Percentiles rank a stretch among this genome's conserved stretches.
Conservation (phyloP, 148 eudicot species). For the Rhododendron molle region DNA sequence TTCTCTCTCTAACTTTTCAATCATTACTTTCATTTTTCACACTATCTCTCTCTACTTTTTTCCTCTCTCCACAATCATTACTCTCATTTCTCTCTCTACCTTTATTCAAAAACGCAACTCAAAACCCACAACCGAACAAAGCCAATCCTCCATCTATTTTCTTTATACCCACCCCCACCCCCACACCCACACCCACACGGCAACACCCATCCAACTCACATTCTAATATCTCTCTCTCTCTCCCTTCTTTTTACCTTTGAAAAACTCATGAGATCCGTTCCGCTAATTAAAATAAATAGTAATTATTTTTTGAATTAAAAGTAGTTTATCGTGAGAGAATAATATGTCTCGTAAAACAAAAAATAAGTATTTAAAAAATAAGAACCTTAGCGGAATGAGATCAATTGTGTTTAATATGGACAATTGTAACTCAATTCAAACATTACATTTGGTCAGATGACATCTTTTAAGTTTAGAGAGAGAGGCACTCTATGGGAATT, state of each 20-base stretch:
- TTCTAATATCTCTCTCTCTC: neutral
- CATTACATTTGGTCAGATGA: neutral
- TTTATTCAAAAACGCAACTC: too few relatives aligned
- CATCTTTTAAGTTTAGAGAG: neutral
- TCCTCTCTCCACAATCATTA: too few relatives aligned
- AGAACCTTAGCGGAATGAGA: too few relatives aligned
- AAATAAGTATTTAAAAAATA: too few relatives aligned
- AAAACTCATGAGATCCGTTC: neutral
- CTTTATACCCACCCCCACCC: neutral
- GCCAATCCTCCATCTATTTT: neutral
- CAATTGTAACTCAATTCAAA: neutral
- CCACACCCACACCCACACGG: neutral
- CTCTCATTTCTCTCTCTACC: too few relatives aligned
- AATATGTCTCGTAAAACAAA: fast-evolving
- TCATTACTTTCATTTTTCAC: too few relatives aligned
- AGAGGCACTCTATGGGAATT: neutral
- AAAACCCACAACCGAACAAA: too few relatives aligned
- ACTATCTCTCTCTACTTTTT: too few relatives aligned
- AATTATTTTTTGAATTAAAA: too few relatives aligned
- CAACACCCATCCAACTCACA: neutral
- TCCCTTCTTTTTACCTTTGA: neutral
- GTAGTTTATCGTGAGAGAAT: too few relatives aligned
- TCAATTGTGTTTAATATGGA: neutral
- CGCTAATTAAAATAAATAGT: too few relatives aligned
- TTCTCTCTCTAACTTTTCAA: too few relatives aligned